phyloP scores from a whole-genome alignment of 345 rosid genomes.

The Pseudoturritis turrita region DNA sequence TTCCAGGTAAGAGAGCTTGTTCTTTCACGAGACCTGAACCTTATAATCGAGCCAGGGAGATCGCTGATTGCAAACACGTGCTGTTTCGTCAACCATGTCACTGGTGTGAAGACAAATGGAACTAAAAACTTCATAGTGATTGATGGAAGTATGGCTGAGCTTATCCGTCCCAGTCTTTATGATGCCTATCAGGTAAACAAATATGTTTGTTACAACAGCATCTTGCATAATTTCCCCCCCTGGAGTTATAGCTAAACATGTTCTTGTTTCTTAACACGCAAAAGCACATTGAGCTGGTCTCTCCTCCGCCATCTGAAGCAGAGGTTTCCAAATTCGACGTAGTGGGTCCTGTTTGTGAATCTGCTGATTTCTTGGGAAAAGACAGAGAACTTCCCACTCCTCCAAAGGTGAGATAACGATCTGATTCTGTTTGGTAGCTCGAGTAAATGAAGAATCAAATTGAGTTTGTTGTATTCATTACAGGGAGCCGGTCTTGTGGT shows the following conservation, averaged over 20 bases:
- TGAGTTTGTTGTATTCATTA: constrained; percentile 15
- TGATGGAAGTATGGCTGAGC: constrained; percentile 99
- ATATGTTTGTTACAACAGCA: not conserved
- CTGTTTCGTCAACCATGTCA: constrained; percentile 86
- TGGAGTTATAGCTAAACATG: constrained; percentile 13
- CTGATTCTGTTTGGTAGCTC: not conserved
- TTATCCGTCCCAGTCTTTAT: constrained; percentile 96
- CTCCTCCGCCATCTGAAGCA: constrained; percentile 60
- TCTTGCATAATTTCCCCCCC: not conserved
- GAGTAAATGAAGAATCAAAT: constrained; percentile 4
- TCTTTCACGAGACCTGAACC: constrained; percentile 65
- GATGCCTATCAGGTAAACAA: constrained; percentile 86
- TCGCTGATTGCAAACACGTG: constrained; percentile 94
- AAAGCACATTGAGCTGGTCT: constrained; percentile 95
- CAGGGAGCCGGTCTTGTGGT: constrained; percentile 96
- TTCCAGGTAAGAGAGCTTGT: constrained; percentile 85
- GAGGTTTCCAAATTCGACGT: constrained; percentile 77
- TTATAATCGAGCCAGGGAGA: constrained; percentile 96
- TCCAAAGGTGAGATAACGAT: constrained; percentile 41
- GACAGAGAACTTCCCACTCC: constrained; percentile 94
- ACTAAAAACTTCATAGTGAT: constrained; percentile 87
- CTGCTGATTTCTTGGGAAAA: constrained; percentile 98
- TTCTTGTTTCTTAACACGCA: constrained; percentile 14
- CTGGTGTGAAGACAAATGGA: constrained; percentile 95
- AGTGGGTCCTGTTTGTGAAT: constrained; percentile 99